Evolutionary conservation across 129 eudicot species (phyloP).

Genomic region (Erigeron canadensis): DNA sequence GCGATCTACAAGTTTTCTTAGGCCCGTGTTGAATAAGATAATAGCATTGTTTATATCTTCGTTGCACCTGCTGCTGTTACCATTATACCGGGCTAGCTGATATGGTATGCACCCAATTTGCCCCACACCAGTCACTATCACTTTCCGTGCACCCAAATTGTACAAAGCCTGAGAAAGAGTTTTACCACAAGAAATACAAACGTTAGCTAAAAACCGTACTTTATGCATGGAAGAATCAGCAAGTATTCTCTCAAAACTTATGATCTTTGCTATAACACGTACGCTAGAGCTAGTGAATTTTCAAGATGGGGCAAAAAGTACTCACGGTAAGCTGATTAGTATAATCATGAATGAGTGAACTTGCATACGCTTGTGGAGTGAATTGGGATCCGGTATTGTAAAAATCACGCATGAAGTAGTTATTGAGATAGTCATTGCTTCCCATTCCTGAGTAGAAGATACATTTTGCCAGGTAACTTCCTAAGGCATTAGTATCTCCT

Average conservation of each 20-base stretch:
- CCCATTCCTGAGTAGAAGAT: slow-evolving; percentile 79
- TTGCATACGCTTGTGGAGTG: slow-evolving; percentile 63
- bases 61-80: slow-evolving; percentile 53
- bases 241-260: background rate
- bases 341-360: slow-evolving; percentile 68
- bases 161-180: slow-evolving; percentile 50
- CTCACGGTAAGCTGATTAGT: slow-evolving; percentile 59
- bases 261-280: background rate
- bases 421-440: slow-evolving; percentile 95
- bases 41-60: slow-evolving; percentile 75
- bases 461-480: slow-evolving; percentile 54
- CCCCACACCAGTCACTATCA: slow-evolving; percentile 69
- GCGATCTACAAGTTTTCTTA: slow-evolving; percentile 51
- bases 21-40: slow-evolving; percentile 58
- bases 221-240: background rate
- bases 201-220: background rate
- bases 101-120: slow-evolving; percentile 96
- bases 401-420: slow-evolving; percentile 74
- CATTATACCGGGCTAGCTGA: slow-evolving; percentile 70
- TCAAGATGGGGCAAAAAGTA: background rate
- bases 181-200: background rate
- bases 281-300: background rate
- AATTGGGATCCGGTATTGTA: slow-evolving; percentile 52
- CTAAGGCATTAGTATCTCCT: slow-evolving; percentile 43
- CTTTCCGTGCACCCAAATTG: slow-evolving; percentile 79